A percentile compares a stretch with the other conserved stretches of the same genome.
These are phyloP conservation scores for Cordyceps javanica DNA, from an alignment of 2,329 filamentous ascomycete genomes.

Conservation along the genomic window DNA sequence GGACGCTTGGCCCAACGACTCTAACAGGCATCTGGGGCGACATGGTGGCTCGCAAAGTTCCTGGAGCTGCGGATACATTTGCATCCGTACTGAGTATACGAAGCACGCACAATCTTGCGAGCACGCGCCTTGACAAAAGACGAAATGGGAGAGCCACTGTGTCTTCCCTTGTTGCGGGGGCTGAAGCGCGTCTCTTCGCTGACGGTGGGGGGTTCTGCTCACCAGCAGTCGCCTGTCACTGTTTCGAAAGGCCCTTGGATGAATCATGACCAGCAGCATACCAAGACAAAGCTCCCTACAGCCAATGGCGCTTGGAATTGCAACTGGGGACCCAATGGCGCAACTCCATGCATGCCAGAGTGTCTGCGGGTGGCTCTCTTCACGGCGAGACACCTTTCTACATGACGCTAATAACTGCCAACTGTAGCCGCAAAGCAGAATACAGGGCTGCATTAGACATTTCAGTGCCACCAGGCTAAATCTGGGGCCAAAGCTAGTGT, in stretches of 20 bases:
- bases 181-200: neutral
- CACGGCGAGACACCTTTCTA: neutral
- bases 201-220: neutral
- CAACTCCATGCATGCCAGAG: neutral
- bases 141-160: neutral
- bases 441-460: conserved; percentile 1
- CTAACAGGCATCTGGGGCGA: neutral
- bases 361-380: neutral
- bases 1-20: neutral
- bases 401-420: neutral
- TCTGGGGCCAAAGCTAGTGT: neutral
- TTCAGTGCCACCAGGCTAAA: neutral
- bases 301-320: neutral
- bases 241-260: neutral
- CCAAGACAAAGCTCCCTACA: too few species aligned
- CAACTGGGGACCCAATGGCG: neutral
- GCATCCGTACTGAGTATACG: neutral
- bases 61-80: neutral
- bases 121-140: neutral
- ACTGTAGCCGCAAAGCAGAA: neutral
- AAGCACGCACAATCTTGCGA: conserved; percentile 1
- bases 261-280: neutral
- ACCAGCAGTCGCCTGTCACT: neutral
- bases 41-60: neutral
- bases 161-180: neutral